Evolutionary conservation across 2,329 filamentous ascomycete species (phyloP), one percentile per base, ranked within the genome.

Genomic region (Colletotrichum tofieldiae): DNA sequence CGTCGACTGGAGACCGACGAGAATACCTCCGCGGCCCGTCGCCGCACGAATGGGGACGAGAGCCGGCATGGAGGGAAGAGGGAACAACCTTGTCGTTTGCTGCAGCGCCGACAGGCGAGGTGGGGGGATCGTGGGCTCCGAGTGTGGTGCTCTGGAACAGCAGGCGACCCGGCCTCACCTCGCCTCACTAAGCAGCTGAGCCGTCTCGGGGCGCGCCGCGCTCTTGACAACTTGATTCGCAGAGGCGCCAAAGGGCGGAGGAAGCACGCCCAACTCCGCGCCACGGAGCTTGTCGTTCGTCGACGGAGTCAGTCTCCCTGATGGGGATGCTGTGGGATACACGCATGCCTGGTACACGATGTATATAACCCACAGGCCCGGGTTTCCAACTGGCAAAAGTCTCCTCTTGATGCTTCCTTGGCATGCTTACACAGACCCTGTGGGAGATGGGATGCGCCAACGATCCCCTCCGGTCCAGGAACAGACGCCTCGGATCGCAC

Each of bases 1-100:
- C 26, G 26, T 14, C 65, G 8, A 5, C 35, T 45, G 26, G 18
- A 49, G 60, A 20, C 26, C 58, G 68, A 67, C 35, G 32, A 37
- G 68, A 62, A 67, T 47, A 67, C 58, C 64, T 67, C 64, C 56
- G 68, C 68, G 68, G 68, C 68, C 68, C 68, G 64, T 51, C n/a
- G n/a, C 51, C 26, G 56, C 58, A 58, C 68, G 56, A 71, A 71
- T 71, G 52, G 49, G 56, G 63, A 62, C 45, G 9, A 55, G 63
- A 61, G 56, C 67, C 55, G 67, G 45, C 37, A 56, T 5, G 55
- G n/a, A 70, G 29, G 63, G 63, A 49, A 41, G n/a, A 70, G 29
- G 63, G 63, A 49, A 41, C 35, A 71, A 41, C 68, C 68, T 51
- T 51, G 68, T 6, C 11, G 26, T n/a, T 11, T 12, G 45, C 35